Evolutionary conservation across 2,329 filamentous ascomycete species (phyloP), one percentile per base, ranked within the genome.

Genomic region (Pestalotiopsis sp.): DNA sequence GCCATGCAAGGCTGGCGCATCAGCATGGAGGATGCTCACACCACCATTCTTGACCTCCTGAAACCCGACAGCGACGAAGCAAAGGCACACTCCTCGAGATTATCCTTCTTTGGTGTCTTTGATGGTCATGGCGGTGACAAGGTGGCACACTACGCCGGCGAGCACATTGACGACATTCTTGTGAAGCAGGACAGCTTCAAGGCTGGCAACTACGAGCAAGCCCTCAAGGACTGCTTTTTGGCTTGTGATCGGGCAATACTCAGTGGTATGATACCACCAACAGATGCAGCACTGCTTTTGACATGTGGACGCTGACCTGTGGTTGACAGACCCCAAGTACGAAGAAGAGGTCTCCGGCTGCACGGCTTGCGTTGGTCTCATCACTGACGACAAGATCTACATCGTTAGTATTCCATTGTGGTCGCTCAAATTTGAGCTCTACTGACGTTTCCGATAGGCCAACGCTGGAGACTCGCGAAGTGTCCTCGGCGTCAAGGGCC

Each of bases 1-100:
- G 94, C 94, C 82, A 99, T 99, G 96, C 96, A 99, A 83, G 96
- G 96, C 85, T 99, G 96, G 96, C 92, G 96, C 84, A 98, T 99
- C 84, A 97, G 93, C 85, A 99, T 99, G 96, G 96, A 99, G 81
- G 96, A 99, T 80, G 91, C 96, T 71, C 96, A 99, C 83, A 93
- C 93, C 70, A 88, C 92, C 67, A 84, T 98, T 65, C 92, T 99
- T 78, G 93, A 98, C 81, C 89, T 98, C 73, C 89, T 96, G 76
- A 85, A 89, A 69, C 76, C 79, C 68, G 76, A 81, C 68, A 78
- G 78, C 69, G 79, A 90, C 66, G 85, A 88, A 30, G 84, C 89
- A 72, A 87, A 91, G 40, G 82, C 84, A 64, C 87, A 91, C 74
- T 84, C 90, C 75, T 89, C 91, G 75, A 90, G 92, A 78, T 86